phyloP scores from a whole-genome alignment of 176 grass and related monocot species.

The Thalia dealbata region DNA sequence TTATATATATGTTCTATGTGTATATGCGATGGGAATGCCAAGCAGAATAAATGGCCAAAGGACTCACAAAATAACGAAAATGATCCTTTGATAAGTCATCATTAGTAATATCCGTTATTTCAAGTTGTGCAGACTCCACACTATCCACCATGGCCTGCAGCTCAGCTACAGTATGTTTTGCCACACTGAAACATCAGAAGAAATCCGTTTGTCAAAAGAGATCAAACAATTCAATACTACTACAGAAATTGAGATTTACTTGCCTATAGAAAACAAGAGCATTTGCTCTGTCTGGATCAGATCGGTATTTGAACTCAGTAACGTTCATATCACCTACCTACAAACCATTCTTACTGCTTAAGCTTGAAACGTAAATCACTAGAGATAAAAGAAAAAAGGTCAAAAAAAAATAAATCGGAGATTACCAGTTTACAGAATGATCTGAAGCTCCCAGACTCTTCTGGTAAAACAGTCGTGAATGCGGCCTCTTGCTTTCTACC shows the following conservation, averaged over 20 bases:
- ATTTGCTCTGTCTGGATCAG: conserved; percentile 54
- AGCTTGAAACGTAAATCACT: background rate
- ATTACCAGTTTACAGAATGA: conserved; percentile 63
- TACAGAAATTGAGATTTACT: background rate
- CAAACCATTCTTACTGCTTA: conserved; percentile 15
- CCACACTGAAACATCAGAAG: conserved; percentile 56
- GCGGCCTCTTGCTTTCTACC: conserved; percentile 82
- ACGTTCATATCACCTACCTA: conserved; percentile 95
- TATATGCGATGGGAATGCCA: too few species aligned
- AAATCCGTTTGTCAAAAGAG: too few species aligned
- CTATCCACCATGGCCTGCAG: conserved; percentile 57
- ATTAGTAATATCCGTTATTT: conserved; percentile 73
- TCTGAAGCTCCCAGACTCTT: conserved; percentile 85
- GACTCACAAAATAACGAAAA: conserved; percentile 91
- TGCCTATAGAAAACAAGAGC: conserved; percentile 95
- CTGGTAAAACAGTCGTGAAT: conserved; percentile 70
- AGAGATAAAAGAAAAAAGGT: background rate
- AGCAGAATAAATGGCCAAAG: too few species aligned
- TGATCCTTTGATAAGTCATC: conserved; percentile 86
- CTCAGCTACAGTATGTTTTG: conserved; percentile 68
- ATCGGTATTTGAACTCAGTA: conserved; percentile 99
- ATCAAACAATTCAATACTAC: too few species aligned
- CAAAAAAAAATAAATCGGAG: background rate
- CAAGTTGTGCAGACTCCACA: conserved; percentile 52
- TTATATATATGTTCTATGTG: too few species aligned